Base-by-base conservation (phyloP, 306 rosid genomes). In the Dalbergia cochinchinensis region DNA sequence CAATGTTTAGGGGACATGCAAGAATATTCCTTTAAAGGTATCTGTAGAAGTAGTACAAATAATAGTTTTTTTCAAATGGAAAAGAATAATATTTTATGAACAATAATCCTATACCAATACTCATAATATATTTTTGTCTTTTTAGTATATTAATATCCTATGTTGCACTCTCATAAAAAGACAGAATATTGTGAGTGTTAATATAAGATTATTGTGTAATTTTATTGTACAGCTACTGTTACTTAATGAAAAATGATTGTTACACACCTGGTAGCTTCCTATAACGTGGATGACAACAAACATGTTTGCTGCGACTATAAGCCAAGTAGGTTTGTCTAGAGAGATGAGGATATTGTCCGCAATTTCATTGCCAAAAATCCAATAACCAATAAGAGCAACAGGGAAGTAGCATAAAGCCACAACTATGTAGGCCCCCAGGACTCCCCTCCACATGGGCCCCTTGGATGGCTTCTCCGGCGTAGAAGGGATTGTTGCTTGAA, bases 351-450 rank as follows among this genome's bases (percentile, higher is more conserved):
- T 87, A 31, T 91, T 88, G 62, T 90, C 91, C 0, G 87, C 82
- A 65, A 91, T 91, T 1, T 9, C 9, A 72, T 90, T 86, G 2
- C 98, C 94, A 53, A 93, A 91, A 64, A 85, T 37, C 72, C 85
- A 87, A 54, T 72, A 90, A 2, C 94, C 97, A 7, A 88, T 5
- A 45, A 91, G 50, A 31, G 98, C 97, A 20, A 93, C 97, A 0
- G 97, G 98, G 69, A 93, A 91, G 78, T 93, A 91, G 83, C 97
- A 91, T 65, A 91, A 55, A 0, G 92, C 97, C 4, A 88, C 93
- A 2, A 93, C 80, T 2, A 86, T 0, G 19, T 90, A 92, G 18
- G 89, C 93, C 0, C 81, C 4, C 13, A 92, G 0, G 4, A 87
- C 90, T 31, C 93, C 97, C 45, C 50, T 78, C 94, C 97, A 90